Percentiles rank a stretch among this genome's conserved stretches.
Conservation (phyloP, 306 rosid species). For the peach (Prunus persica) region DNA sequence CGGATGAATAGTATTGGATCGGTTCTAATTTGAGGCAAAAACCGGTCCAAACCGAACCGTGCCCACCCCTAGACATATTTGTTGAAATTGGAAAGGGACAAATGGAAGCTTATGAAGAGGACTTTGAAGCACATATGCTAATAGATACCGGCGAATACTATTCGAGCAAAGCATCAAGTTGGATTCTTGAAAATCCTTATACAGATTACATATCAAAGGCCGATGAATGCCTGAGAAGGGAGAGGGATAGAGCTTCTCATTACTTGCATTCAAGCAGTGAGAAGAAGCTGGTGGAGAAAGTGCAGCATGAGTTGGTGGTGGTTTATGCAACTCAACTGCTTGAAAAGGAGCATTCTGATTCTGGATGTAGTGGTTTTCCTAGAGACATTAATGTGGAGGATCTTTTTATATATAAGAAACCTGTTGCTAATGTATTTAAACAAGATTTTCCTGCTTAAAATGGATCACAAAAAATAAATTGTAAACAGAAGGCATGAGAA, state of each 20-base stretch:
- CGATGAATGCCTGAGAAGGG: constrained; percentile 31
- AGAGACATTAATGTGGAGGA: neutral
- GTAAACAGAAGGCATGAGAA: too few relatives aligned
- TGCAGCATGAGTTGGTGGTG: constrained; percentile 41
- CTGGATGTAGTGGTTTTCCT: neutral
- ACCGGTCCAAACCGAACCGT: too few relatives aligned
- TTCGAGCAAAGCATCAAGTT: constrained; percentile 49
- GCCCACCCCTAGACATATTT: constrained; percentile 52
- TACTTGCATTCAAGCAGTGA: constrained; percentile 28
- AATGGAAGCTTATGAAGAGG: constrained; percentile 42
- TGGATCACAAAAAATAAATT: too few relatives aligned
- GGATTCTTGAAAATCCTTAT: constrained; percentile 56
- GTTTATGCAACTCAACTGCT: neutral
- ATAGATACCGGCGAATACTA: constrained; percentile 47
- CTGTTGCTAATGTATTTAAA: too few relatives aligned
- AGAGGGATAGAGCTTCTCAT: constrained; percentile 30
- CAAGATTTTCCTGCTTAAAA: too few relatives aligned
- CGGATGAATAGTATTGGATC: too few relatives aligned
- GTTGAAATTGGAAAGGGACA: constrained; percentile 62
- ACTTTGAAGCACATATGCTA: constrained; percentile 58
- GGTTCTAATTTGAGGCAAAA: too few relatives aligned
- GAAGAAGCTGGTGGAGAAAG: constrained; percentile 44
- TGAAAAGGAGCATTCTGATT: neutral
- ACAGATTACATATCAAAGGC: constrained; percentile 58
- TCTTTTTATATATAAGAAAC: neutral